Percentiles rank a stretch among this genome's conserved stretches.
phyloP scores from a whole-genome alignment of 495 filamentous ascomycete species.

The Penicillium soppii region DNA sequence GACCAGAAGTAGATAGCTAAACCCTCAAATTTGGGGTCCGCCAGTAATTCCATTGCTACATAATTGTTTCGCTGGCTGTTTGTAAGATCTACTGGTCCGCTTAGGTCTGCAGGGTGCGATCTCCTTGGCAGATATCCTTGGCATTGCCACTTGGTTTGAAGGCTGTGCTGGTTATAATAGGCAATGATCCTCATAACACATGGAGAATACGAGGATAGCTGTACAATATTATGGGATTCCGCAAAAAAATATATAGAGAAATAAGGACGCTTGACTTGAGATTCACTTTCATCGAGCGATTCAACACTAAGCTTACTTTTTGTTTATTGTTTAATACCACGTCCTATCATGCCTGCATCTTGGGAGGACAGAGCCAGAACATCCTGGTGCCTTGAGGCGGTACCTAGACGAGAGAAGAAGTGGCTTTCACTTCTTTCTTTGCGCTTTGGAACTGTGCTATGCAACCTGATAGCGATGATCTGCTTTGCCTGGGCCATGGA shows the following conservation, averaged over 20 bases:
- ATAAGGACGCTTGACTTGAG: too few relatives aligned
- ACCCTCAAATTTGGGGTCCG: neutral
- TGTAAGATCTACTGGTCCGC: neutral
- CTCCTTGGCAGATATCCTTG: constrained; percentile 13
- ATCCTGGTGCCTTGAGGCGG: constrained; percentile 12
- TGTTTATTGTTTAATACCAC: neutral
- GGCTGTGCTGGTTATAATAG: constrained; percentile 12
- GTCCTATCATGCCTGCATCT: neutral
- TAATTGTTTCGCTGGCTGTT: neutral
- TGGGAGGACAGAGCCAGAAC: neutral
- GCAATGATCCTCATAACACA: constrained; percentile 9
- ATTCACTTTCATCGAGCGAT: too few relatives aligned
- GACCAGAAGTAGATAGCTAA: neutral
- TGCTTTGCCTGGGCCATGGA: constrained; percentile 19
- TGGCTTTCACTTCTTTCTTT: constrained; percentile 16
- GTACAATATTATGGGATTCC: too few relatives aligned
- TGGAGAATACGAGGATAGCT: neutral
- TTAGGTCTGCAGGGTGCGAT: neutral
- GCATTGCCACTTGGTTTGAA: constrained; percentile 13
- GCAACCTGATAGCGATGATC: constrained; percentile 8
- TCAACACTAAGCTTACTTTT: too few relatives aligned
- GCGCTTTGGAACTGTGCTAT: constrained; percentile 12
- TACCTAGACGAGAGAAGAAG: constrained; percentile 15
- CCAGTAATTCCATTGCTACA: neutral
- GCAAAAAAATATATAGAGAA: too few relatives aligned